Evolutionary conservation across 768 basidiomycete species (phyloP).

Genomic region (Lentinus brumalis): DNA sequence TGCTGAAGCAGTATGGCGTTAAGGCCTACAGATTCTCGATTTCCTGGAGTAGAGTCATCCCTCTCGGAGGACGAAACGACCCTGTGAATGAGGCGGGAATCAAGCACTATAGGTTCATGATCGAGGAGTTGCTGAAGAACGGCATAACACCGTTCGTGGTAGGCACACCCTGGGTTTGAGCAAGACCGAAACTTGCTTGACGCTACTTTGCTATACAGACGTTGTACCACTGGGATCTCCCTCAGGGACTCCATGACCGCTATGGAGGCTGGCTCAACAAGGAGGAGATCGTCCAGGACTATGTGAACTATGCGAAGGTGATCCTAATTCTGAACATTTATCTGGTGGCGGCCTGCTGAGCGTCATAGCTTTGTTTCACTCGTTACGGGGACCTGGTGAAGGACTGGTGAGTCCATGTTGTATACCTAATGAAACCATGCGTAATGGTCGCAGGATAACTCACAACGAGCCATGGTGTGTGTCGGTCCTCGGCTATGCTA

Average conservation of each 20-base stretch:
- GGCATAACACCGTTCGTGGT: slow-evolving; percentile 49
- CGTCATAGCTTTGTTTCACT: slow-evolving; percentile 41
- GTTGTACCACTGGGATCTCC: slow-evolving; percentile 56
- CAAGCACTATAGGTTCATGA: slow-evolving; percentile 46
- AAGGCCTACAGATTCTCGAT: slow-evolving; percentile 55
- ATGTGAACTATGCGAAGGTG: slow-evolving; percentile 45
- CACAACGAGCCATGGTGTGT: slow-evolving; percentile 51
- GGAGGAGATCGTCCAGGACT: slow-evolving; percentile 49
- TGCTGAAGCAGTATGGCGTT: slow-evolving; percentile 48
- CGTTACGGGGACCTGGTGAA: slow-evolving; percentile 51
- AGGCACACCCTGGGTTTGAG: slow-evolving; percentile 16
- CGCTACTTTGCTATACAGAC: slow-evolving; percentile 32
- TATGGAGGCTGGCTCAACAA: slow-evolving; percentile 54
- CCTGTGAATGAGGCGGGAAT: slow-evolving; percentile 49
- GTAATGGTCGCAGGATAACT: slow-evolving; percentile 37
- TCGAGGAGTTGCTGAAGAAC: slow-evolving; percentile 45
- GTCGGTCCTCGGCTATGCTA: slow-evolving; percentile 42
- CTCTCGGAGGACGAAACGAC: slow-evolving; percentile 46
- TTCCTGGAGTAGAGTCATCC: slow-evolving; percentile 57
- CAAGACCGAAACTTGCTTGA: neutral
- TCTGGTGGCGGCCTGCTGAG: neutral
- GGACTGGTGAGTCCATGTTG: slow-evolving; percentile 38
- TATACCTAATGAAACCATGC: neutral
- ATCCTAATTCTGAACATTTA: neutral
- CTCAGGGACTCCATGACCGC: slow-evolving; percentile 48